Conservation (phyloP, 2,329 filamentous ascomycete genomes). For the Sclerotinia borealis region DNA sequence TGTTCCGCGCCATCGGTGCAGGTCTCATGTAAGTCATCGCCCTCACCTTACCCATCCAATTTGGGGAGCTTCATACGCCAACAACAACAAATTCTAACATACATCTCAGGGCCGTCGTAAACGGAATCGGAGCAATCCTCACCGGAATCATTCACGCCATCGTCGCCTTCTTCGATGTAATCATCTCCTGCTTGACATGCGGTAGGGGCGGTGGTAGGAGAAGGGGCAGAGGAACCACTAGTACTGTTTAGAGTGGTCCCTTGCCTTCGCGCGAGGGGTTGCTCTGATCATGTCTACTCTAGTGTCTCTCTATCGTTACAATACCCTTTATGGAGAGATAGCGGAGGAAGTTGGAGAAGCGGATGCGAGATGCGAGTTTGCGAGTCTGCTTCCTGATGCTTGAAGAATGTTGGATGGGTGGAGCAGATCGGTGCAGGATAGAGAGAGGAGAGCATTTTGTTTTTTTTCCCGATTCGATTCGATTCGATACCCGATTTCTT, state of each 20-base stretch:
- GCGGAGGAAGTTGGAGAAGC: neutral
- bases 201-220: slow-evolving; percentile 30
- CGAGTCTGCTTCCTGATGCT: neutral
- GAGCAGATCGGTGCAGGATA: neutral
- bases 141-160: slow-evolving; percentile 31
- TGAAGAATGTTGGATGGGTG: neutral
- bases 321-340: neutral
- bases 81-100: neutral
- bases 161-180: slow-evolving; percentile 32
- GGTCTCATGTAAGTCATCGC: slow-evolving; percentile 28
- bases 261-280: neutral
- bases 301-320: neutral
- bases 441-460: neutral
- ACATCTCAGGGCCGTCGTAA: slow-evolving; percentile 40
- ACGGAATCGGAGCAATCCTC: slow-evolving; percentile 42
- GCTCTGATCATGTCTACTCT: neutral
- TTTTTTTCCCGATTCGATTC: slow-evolving; percentile 7
- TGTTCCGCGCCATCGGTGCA: slow-evolving; percentile 32
- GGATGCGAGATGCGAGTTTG: too few species aligned
- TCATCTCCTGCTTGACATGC: slow-evolving; percentile 35
- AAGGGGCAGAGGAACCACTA: slow-evolving; percentile 19
- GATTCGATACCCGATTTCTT: slow-evolving; percentile 9
- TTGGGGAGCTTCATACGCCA: too few species aligned
- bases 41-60: too few species aligned
- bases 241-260: slow-evolving; percentile 19